Base-by-base conservation (phyloP, 345 rosid genomes). In the Balakata baccata region DNA sequence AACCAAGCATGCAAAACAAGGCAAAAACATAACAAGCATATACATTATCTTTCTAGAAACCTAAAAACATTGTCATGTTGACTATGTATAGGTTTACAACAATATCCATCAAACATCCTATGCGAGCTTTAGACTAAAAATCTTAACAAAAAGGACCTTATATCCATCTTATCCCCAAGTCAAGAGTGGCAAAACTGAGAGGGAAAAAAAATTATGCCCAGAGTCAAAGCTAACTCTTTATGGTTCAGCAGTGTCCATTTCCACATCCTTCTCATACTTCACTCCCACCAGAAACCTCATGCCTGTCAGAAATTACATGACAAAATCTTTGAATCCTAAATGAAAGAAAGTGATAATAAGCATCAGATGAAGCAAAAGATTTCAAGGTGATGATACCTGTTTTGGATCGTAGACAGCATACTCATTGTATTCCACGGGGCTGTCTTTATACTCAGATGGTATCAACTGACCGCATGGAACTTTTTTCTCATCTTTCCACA, bases 351-450 rank as follows among this genome's bases (percentile, higher is more conserved):
- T 43, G 47, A 43, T 43, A 10, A 43, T 7, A 43, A 29, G 34
- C 34, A 29, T 29, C 34, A 29, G 34, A 29, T 29, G 34, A 29
- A 2, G 34, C 1, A 29, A 29, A 29, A 29, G 2, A 29, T 29
- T 29, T 29, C 34, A 29, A 29, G 34, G 1, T 29, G 34, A 29
- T 29, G 2, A 29, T 29, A 89, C 99, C 91, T 84, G 89, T 79
- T 87, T 86, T 0, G 91, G 93, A 62, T 92, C 94, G 68, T 88
- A 91, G 29, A 92, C 93, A 0, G 92, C 90, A 10, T 91, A 88
- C 72, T 89, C 96, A n/a, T 87, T 89, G 79, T 84, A 92, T 75
- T 92, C 97, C 0, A 89, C 90, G 13, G 85, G 85, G 77, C 94
- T 89, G 37, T 88, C 87, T 75, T 84, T 78, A 54, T 88, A 83